Conservation (phyloP, 2,329 filamentous ascomycete genomes). For the Diaporthe australafricana region DNA sequence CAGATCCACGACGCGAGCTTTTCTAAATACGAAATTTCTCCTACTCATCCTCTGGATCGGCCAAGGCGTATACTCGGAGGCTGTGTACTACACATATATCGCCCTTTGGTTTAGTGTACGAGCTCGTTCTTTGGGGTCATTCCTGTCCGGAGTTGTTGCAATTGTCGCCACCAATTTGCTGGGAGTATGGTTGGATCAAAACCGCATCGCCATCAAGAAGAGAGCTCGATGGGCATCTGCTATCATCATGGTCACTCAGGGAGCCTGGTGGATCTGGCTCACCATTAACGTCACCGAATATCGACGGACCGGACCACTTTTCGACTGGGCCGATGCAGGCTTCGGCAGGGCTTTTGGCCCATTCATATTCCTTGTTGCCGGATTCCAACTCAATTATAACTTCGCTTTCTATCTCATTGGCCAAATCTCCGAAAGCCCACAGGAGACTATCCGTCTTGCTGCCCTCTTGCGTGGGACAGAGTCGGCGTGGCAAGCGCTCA, state of each 20-base stretch:
- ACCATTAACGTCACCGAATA: constrained; percentile 13
- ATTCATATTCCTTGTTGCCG: constrained; percentile 8
- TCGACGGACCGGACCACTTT: background rate
- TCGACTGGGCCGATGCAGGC: constrained; percentile 17
- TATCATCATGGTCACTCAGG: constrained; percentile 6
- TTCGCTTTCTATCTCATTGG: constrained; percentile 5
- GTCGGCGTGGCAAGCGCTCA: constrained; percentile 7
- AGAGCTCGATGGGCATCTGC: background rate
- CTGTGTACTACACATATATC: constrained; percentile 14
- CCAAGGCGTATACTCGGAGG: background rate
- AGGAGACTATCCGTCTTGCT: constrained; percentile 11
- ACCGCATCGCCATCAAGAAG: background rate
- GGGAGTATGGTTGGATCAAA: background rate
- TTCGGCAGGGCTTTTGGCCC: constrained; percentile 6
- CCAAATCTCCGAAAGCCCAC: background rate
- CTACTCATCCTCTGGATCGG: constrained; percentile 9
- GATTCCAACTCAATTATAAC: constrained; percentile 13
- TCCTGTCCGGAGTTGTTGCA: background rate
- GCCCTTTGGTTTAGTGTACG: constrained; percentile 13
- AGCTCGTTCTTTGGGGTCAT: background rate
- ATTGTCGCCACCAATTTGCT: constrained; percentile 9
- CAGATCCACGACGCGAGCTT: background rate
- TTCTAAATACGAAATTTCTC: background rate
- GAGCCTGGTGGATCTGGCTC: constrained; percentile 16
- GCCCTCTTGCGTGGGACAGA: background rate